Conservation (phyloP, 768 basidiomycete species). For the Collybia nuda region DNA sequence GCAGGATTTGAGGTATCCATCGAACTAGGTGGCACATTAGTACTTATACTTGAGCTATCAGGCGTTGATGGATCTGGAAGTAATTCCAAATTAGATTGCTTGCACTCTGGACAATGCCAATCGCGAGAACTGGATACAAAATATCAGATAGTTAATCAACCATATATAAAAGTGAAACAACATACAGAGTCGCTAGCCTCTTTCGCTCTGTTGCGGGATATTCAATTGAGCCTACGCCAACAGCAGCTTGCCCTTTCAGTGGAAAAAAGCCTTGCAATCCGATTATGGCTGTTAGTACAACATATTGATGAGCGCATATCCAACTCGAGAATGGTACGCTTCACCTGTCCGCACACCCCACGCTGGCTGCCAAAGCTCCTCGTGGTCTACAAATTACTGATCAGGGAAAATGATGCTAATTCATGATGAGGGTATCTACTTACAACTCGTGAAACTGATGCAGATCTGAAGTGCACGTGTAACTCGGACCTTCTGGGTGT, state of each 20-base stretch:
- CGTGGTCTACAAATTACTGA: constrained; percentile 62
- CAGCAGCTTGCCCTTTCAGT: constrained; percentile 82
- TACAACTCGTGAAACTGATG: constrained; percentile 90
- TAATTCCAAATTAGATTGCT: constrained; percentile 61
- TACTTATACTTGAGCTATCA: constrained; percentile 4
- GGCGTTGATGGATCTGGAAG: constrained; percentile 63
- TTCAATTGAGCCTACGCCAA: constrained; percentile 87
- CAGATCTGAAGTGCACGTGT: constrained; percentile 63
- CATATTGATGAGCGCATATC: neutral
- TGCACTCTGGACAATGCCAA: constrained; percentile 79
- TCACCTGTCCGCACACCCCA: constrained; percentile 96
- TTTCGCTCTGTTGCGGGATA: constrained; percentile 73
- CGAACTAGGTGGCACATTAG: neutral
- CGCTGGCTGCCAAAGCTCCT: constrained; percentile 96
- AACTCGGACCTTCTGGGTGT: neutral
- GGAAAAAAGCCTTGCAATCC: constrained; percentile 90
- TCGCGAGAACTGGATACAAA: constrained; percentile 64
- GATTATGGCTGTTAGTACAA: constrained; percentile 61
- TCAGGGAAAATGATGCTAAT: constrained; percentile 3
- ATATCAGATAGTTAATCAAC: constrained; percentile 9
- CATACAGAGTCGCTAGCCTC: constrained; percentile 75
- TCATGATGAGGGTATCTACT: constrained; percentile 21
- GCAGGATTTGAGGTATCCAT: constrained; percentile 1
- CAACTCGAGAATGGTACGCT: constrained; percentile 10
- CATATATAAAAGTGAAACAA: constrained; percentile 8